These are phyloP conservation scores for Fusarium sp. DNA, from an alignment of 2,329 filamentous ascomycete species.

Conservation along the genomic window DNA sequence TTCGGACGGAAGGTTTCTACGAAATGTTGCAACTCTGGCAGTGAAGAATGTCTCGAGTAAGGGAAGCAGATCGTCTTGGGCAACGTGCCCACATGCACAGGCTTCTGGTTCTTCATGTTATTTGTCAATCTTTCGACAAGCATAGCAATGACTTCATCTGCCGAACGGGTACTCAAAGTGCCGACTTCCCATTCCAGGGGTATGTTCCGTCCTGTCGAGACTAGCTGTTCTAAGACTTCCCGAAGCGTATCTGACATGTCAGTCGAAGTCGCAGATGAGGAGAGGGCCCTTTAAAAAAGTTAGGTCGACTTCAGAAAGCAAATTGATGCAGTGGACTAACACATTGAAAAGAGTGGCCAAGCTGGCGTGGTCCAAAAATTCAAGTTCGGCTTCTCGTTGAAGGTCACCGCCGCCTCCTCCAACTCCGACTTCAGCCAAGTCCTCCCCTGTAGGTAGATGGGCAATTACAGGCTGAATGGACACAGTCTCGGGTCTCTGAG, in stretches of 20 bases:
- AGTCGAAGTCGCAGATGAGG: constrained; percentile 16
- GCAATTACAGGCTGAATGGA: constrained; percentile 84
- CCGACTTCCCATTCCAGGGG: constrained; percentile 44
- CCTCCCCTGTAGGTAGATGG: constrained; percentile 67
- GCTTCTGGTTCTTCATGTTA: not conserved
- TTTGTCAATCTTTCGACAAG: constrained; percentile 30
- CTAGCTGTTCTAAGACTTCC: constrained; percentile 30
- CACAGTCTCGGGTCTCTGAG: constrained; percentile 67
- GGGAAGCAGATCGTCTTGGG: constrained; percentile 72
- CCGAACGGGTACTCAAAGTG: constrained; percentile 30
- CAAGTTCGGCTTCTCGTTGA: constrained; percentile 74
- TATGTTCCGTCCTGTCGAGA: constrained; percentile 43
- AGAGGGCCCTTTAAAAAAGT: constrained; percentile 34
- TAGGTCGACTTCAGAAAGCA: not conserved
- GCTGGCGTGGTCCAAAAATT: constrained; percentile 65
- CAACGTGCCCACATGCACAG: constrained; percentile 42
- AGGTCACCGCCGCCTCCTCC: constrained; percentile 85
- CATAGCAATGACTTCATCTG: constrained; percentile 14
- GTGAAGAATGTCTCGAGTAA: constrained; percentile 91
- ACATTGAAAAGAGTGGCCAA: constrained; percentile 61
- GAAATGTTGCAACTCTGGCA: constrained; percentile 79
- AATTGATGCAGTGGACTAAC: constrained; percentile 47
- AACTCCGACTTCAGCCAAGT: constrained; percentile 79
- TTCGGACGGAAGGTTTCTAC: constrained; percentile 75
- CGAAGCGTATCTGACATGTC: constrained; percentile 23